phyloP scores from a whole-genome alignment of 2,329 filamentous ascomycete genomes.

The Colletotrichum spaethianum region DNA sequence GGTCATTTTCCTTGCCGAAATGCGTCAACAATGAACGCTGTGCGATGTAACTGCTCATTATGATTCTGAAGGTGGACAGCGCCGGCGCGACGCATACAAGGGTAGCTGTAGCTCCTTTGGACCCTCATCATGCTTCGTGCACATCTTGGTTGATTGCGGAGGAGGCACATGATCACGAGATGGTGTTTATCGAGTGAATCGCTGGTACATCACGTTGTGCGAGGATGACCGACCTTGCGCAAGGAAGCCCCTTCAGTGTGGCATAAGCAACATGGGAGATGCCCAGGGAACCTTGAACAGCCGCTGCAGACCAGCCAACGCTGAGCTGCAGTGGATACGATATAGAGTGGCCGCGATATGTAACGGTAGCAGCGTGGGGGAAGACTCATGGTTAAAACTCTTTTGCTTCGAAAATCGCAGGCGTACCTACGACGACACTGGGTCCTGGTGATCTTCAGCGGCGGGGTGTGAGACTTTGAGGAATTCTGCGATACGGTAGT shows the following conservation, averaged over 20 bases:
- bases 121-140: background rate
- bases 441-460: conserved; percentile 31
- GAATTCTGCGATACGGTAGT: conserved; percentile 27
- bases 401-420: background rate
- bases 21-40: background rate
- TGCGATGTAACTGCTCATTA: background rate
- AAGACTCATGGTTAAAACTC: background rate
- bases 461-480: conserved; percentile 10
- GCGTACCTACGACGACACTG: conserved; percentile 14
- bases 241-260: background rate
- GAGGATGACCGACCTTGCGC: background rate
- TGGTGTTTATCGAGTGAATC: background rate
- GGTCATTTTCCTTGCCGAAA: background rate
- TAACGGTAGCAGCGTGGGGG: background rate
- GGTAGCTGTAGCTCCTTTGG: background rate
- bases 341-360: background rate
- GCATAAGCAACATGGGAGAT: background rate
- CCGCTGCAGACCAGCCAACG: background rate
- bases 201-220: too few relatives aligned
- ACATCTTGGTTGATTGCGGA: background rate
- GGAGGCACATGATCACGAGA: background rate
- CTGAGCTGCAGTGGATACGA: background rate
- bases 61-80: background rate
- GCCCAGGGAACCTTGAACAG: background rate
- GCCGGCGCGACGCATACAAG: background rate